A percentile compares a stretch with the other conserved stretches of the same genome.
Evolutionary conservation across 2,329 filamentous ascomycete species (phyloP).

Genomic region (Trichoderma simmonsii): DNA sequence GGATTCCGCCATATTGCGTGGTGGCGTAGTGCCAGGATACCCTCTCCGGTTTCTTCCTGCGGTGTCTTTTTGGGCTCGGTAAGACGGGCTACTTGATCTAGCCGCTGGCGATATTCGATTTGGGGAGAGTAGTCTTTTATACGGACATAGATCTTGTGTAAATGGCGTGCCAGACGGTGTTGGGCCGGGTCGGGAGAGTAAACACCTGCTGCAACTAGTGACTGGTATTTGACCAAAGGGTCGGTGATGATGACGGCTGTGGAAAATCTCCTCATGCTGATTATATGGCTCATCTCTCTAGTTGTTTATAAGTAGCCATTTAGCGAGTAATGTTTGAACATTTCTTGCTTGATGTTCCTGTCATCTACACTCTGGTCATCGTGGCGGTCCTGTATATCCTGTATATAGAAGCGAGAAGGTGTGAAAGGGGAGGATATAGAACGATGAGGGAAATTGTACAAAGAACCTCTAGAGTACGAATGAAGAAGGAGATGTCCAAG

Average conservation of each 20-base stretch:
- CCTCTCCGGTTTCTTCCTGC: conserved; percentile 31
- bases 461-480: not conserved
- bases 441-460: not conserved
- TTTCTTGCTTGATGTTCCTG: not conserved
- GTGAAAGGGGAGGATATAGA: not conserved
- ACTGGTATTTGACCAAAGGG: conserved; percentile 72
- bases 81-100: conserved; percentile 57
- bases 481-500: not conserved
- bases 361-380: not conserved
- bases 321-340: not conserved
- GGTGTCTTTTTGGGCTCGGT: conserved; percentile 31
- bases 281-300: not conserved
- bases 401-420: not conserved
- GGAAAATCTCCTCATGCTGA: conserved; percentile 36
- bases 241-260: conserved; percentile 63
- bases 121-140: conserved; percentile 77
- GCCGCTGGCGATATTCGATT: conserved; percentile 62
- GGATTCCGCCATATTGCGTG: conserved; percentile 59
- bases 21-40: conserved; percentile 46
- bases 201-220: conserved; percentile 63
- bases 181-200: conserved; percentile 69
- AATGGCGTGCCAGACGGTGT: conserved; percentile 69
- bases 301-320: not conserved
- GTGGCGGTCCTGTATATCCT: not conserved
- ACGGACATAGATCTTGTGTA: conserved; percentile 71